Evolutionary conservation across 305 asterid genomes (phyloP).

Genomic region (Fraxinus nigra): DNA sequence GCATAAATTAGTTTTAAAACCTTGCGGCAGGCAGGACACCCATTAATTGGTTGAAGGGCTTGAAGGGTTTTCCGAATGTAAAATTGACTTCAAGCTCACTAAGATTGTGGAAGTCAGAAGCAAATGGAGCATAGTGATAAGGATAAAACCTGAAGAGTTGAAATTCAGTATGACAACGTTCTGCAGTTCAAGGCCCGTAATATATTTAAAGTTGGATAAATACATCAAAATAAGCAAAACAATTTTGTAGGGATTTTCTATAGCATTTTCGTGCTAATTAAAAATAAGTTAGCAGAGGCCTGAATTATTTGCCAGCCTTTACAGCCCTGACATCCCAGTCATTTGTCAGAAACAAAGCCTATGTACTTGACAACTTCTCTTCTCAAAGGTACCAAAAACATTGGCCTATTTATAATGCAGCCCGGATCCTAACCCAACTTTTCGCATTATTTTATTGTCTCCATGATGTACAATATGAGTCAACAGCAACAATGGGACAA

Average conservation of each 20-base stretch:
- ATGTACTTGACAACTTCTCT: neutral
- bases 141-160: slow-evolving; percentile 55
- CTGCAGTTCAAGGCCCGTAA: neutral
- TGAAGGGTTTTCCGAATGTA: slow-evolving; percentile 56
- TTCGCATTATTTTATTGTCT: neutral
- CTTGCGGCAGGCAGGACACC: slow-evolving; percentile 70
- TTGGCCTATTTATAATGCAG: neutral
- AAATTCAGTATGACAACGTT: neutral
- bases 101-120: slow-evolving; percentile 53
- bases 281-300: neutral
- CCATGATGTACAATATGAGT: neutral
- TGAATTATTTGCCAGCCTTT: neutral
- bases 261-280: neutral
- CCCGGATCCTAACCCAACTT: neutral
- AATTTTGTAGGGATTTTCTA: neutral
- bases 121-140: slow-evolving; percentile 65
- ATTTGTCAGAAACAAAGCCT: neutral
- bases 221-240: neutral
- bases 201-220: neutral
- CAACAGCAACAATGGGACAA: neutral
- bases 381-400: neutral
- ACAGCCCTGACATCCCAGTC: neutral
- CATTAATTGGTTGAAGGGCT: slow-evolving; percentile 63
- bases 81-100: slow-evolving; percentile 39
- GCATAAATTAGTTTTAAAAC: slow-evolving; percentile 27